phyloP scores from a whole-genome alignment of 1,284 basidiomycete genomes.

The Phaffia rhodozyma region DNA sequence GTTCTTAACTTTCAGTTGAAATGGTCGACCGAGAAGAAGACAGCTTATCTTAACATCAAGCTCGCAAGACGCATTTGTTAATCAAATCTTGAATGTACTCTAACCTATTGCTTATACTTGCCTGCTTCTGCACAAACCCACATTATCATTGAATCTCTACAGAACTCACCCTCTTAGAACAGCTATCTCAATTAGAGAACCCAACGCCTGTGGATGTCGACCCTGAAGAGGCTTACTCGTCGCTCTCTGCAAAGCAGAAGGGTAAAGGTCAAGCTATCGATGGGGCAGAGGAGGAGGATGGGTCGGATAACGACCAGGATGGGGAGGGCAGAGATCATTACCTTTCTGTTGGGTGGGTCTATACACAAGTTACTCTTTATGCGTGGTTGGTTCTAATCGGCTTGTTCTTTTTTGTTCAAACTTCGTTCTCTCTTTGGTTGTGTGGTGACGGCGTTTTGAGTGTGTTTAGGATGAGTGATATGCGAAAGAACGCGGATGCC shows the following conservation, averaged over 20 bases:
- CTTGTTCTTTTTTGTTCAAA: not conserved
- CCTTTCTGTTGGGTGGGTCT: conserved; percentile 14
- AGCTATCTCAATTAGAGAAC: conserved; percentile 15
- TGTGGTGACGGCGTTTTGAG: too few relatives aligned
- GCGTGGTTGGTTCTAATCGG: not conserved
- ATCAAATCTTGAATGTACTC: too few relatives aligned
- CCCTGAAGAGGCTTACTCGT: conserved; percentile 15
- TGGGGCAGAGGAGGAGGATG: conserved; percentile 1
- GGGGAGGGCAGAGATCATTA: conserved; percentile 10
- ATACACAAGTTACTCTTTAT: not conserved
- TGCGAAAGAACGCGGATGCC: not conserved
- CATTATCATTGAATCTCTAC: not conserved
- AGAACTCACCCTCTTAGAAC: conserved; percentile 18
- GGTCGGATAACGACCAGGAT: not conserved
- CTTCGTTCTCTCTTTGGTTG: not conserved
- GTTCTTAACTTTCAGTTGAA: too few relatives aligned
- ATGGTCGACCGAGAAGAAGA: too few relatives aligned
- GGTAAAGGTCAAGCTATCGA: conserved; percentile 2
- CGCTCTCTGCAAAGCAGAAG: conserved; percentile 12
- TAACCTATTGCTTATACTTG: too few relatives aligned
- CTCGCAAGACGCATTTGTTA: too few relatives aligned
- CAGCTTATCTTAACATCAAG: too few relatives aligned
- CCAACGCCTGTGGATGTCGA: conserved; percentile 15
- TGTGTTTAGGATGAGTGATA: not conserved
- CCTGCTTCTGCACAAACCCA: too few relatives aligned